phyloP scores from a whole-genome alignment of 1,284 basidiomycete genomes.

The Athelia psychrophila region DNA sequence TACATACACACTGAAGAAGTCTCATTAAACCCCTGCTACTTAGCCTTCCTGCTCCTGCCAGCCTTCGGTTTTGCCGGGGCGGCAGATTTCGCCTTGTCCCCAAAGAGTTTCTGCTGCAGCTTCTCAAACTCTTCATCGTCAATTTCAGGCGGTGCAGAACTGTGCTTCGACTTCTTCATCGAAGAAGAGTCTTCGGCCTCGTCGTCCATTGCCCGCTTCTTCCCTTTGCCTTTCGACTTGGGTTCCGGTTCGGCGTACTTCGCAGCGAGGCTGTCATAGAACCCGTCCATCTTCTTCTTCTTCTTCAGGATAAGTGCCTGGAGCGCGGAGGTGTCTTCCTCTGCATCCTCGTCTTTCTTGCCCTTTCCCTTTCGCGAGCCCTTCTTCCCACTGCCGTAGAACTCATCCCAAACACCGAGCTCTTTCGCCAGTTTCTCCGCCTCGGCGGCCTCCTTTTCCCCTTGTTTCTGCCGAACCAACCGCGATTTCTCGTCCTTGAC shows the following conservation, averaged over 20 bases:
- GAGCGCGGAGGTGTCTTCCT: slow-evolving; percentile 67
- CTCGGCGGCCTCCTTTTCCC: slow-evolving; percentile 78
- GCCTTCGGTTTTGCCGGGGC: slow-evolving; percentile 26
- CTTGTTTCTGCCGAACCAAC: slow-evolving; percentile 69
- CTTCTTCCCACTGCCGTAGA: slow-evolving; percentile 81
- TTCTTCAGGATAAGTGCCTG: slow-evolving; percentile 82
- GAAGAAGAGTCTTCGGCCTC: slow-evolving; percentile 40
- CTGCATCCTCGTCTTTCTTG: slow-evolving; percentile 43
- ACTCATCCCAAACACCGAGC: slow-evolving; percentile 93
- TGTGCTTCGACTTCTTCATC: slow-evolving; percentile 46
- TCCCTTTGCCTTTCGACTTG: slow-evolving; percentile 46
- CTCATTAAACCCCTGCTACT: slow-evolving; percentile 10
- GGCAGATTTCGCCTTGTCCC: slow-evolving; percentile 33
- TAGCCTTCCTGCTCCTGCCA: slow-evolving; percentile 30
- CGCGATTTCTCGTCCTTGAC: slow-evolving; percentile 78
- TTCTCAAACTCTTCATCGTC: slow-evolving; percentile 69
- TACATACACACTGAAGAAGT: slow-evolving; percentile 6
- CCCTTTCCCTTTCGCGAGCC: slow-evolving; percentile 59
- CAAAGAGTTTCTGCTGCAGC: slow-evolving; percentile 59
- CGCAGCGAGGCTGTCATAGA: slow-evolving; percentile 76
- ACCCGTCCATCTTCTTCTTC: slow-evolving; percentile 67
- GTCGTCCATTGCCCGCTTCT: slow-evolving; percentile 49
- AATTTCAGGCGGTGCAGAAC: slow-evolving; percentile 45
- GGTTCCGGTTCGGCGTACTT: slow-evolving; percentile 68
- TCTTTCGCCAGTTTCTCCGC: slow-evolving; percentile 87